Evolutionary conservation across 371 early-diverging fungal genomes (phyloP), one percentile per base, ranked within the genome.

Genomic region (Mucor plumbeus): DNA sequence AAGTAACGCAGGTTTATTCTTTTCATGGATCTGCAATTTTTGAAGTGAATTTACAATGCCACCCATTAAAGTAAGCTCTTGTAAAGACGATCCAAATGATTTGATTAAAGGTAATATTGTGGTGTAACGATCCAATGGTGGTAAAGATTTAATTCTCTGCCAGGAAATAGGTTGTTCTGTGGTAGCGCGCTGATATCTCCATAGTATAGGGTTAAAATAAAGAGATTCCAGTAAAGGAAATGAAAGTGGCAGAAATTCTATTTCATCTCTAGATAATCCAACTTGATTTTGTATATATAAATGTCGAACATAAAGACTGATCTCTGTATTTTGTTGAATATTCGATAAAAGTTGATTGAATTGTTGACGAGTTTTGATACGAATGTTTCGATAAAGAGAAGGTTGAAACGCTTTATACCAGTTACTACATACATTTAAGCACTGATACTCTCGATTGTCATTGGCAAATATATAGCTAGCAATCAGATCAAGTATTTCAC

Each of bases 161-260:
- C 61, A 67, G 5, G 34, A 9, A 3, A 13, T 53, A 4, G 5
- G 13, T 31, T 19, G 13, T 35, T 14, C 35, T 36, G 9, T 21
- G 14, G 14, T 2, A 0, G 34, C 9, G 21, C 36, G n/a, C 40
- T 50, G 60, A n/a, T 60, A 55, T n/a, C 44, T 60, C 67, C 67
- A 67, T 11, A 67, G 15, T 13, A 36, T 35, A 19, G 67, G 67
- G 26, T 67, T 61, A 11, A 61, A 67, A 47, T 61, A 34, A 11
- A 67, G 47, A 1, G 40, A 31, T 38, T 61, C 39, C 5, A 67
- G 38, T 3, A 61, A 14, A 14, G 68, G 68, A 4, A 61, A 61
- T 9, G 47, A 14, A 6, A n/a, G 7, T 1, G 57, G 56, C 13
- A 67, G 26, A 8, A 6, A 8, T 4, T 67, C 68, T 10, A 67